Conservation (phyloP, 2,329 filamentous ascomycete genomes). For the Phyllosticta paracitricarpa region DNA sequence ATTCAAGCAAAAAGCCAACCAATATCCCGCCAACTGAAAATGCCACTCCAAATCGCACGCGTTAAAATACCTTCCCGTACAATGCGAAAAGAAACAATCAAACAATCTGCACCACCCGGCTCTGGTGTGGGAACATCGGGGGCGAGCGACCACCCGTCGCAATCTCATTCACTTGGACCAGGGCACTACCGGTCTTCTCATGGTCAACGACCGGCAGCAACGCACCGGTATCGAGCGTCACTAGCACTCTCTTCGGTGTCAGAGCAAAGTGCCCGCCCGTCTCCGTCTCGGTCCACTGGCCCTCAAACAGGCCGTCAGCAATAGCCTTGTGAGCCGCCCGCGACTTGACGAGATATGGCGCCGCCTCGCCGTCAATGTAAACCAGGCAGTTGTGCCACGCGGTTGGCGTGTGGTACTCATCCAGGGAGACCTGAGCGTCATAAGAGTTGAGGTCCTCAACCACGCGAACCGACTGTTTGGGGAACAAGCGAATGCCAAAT, state of each 20-base stretch:
- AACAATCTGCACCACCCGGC: background rate
- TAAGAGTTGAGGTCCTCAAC: constrained; percentile 21
- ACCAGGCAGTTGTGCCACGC: constrained; percentile 37
- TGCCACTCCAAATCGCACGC: background rate
- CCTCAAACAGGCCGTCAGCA: constrained; percentile 15
- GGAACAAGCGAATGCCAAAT: constrained; percentile 32
- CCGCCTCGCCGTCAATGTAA: constrained; percentile 20
- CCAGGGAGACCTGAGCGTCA: constrained; percentile 15
- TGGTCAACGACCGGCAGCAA: background rate
- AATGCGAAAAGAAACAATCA: background rate
- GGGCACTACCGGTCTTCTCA: background rate
- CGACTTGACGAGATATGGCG: constrained; percentile 20
- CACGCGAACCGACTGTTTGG: constrained; percentile 10
- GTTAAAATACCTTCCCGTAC: background rate
- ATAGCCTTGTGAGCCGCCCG: constrained; percentile 19
- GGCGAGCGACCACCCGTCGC: background rate
- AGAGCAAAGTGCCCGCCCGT: constrained; percentile 20
- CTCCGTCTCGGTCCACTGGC: constrained; percentile 19
- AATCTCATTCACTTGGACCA: background rate
- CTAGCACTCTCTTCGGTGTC: constrained; percentile 12
- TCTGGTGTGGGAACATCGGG: background rate
- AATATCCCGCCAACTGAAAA: background rate
- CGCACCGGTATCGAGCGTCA: background rate
- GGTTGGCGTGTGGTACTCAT: constrained; percentile 30
- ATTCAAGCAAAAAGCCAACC: background rate